phyloP scores from a whole-genome alignment of 108 stramenopile species.

The Cyclotella kingstonii region DNA sequence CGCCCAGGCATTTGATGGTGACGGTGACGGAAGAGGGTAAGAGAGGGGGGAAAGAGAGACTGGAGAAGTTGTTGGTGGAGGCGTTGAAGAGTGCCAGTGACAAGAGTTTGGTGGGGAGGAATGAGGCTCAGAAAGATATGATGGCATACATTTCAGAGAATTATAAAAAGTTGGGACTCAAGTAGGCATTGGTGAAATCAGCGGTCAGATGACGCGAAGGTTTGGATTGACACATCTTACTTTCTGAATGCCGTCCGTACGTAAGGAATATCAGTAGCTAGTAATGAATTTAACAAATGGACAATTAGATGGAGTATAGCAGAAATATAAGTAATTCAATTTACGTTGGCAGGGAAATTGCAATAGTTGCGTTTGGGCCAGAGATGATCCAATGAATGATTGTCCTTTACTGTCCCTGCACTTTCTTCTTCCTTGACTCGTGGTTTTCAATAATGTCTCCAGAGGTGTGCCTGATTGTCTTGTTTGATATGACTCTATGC shows the following conservation, averaged over 20 bases:
- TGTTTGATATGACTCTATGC: too few relatives aligned
- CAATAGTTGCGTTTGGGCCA: too few relatives aligned
- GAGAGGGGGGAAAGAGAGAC: conserved; percentile 57
- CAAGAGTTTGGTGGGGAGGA: conserved; percentile 53
- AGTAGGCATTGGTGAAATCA: conserved; percentile 5
- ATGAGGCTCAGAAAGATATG: conserved; percentile 77
- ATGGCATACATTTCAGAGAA: conserved; percentile 70
- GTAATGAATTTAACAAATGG: too few relatives aligned
- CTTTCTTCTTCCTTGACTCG: too few relatives aligned
- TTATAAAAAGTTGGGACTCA: conserved; percentile 58
- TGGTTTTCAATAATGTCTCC: too few relatives aligned
- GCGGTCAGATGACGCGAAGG: neutral
- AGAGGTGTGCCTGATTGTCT: too few relatives aligned
- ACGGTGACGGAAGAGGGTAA: conserved; percentile 75
- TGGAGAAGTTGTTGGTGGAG: conserved; percentile 57
- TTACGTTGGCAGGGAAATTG: too few relatives aligned
- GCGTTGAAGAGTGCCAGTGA: conserved; percentile 57
- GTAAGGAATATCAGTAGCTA: too few relatives aligned
- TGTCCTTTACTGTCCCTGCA: too few relatives aligned
- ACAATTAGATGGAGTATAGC: too few relatives aligned
- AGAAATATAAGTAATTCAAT: too few relatives aligned
- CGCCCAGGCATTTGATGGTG: conserved; percentile 66
- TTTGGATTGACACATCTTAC: neutral
- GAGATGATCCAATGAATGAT: too few relatives aligned
- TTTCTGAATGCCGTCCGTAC: neutral